phyloP scores from a whole-genome alignment of 768 basidiomycete genomes.

The Pulveroboletus sp. region DNA sequence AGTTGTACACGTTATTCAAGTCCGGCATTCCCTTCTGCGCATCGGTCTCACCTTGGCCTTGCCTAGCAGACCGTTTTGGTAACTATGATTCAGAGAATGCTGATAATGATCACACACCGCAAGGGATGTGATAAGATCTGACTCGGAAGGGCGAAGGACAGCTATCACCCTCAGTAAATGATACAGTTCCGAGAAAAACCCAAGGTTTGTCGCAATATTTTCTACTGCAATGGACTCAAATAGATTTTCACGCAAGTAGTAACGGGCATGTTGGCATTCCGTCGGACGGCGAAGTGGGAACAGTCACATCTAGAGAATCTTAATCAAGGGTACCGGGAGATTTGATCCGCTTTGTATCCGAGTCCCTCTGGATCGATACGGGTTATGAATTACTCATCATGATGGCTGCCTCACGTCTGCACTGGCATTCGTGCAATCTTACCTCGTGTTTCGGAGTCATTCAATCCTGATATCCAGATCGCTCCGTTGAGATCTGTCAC shows the following conservation, averaged over 20 bases:
- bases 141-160: too few relatives aligned
- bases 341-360: too few relatives aligned
- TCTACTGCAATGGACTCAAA: not conserved
- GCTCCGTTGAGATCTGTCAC: not conserved
- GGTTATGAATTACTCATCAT: not conserved
- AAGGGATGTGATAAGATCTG: not conserved
- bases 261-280: too few relatives aligned
- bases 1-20: not conserved
- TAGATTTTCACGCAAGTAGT: too few relatives aligned
- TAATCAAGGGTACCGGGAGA: too few relatives aligned
- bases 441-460: not conserved
- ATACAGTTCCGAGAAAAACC: too few relatives aligned
- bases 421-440: too few relatives aligned
- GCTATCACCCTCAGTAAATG: too few relatives aligned
- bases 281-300: not conserved
- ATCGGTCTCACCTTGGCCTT: not conserved
- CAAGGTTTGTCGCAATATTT: too few relatives aligned
- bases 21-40: not conserved
- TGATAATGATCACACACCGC: not conserved
- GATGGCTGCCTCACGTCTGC: not conserved
- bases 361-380: not conserved
- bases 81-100: not conserved
- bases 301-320: not conserved
- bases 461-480: not conserved
- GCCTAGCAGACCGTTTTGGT: not conserved